Percentiles rank a stretch among this genome's conserved stretches.
Conservation (phyloP, 2,329 filamentous ascomycete genomes). For the Lasiodiplodia gonubiensis region DNA sequence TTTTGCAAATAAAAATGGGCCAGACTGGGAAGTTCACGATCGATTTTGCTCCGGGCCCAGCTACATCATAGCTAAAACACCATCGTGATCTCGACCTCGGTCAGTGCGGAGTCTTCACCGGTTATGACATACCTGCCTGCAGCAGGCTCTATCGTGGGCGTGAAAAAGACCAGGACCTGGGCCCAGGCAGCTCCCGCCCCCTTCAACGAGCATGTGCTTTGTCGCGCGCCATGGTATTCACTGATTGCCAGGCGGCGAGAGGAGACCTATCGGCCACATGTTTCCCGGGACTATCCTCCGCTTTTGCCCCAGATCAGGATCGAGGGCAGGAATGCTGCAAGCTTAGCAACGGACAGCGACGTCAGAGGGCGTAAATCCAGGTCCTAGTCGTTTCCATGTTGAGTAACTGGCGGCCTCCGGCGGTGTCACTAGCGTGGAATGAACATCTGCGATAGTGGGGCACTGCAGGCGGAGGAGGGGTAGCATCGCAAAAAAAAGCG, state of each 20-base stretch:
- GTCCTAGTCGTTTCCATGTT: not conserved
- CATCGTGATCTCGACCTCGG: constrained; percentile 10
- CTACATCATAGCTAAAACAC: constrained; percentile 9
- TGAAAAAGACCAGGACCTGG: not conserved
- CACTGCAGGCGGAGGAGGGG: constrained; percentile 23
- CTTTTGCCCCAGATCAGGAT: not conserved
- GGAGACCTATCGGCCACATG: not conserved
- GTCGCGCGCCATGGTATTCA: not conserved
- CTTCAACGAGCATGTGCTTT: not conserved
- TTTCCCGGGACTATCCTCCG: constrained; percentile 1
- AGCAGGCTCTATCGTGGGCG: not conserved
- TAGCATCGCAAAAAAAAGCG: constrained; percentile 12
- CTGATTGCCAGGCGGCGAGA: not conserved
- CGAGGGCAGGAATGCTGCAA: not conserved
- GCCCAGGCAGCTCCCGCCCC: not conserved
- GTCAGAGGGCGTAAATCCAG: constrained; percentile 6
- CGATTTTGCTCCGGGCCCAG: not conserved
- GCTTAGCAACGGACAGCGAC: not conserved
- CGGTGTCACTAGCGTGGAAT: constrained; percentile 1
- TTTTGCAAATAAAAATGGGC: constrained; percentile 4
- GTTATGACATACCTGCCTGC: not conserved
- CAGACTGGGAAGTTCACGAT: constrained; percentile 11
- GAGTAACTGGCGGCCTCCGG: not conserved
- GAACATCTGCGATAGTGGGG: constrained; percentile 20
- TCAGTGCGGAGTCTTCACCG: constrained; percentile 6